phyloP scores from a whole-genome alignment of 179 eudicot genomes.

The Actinidia chinensis region DNA sequence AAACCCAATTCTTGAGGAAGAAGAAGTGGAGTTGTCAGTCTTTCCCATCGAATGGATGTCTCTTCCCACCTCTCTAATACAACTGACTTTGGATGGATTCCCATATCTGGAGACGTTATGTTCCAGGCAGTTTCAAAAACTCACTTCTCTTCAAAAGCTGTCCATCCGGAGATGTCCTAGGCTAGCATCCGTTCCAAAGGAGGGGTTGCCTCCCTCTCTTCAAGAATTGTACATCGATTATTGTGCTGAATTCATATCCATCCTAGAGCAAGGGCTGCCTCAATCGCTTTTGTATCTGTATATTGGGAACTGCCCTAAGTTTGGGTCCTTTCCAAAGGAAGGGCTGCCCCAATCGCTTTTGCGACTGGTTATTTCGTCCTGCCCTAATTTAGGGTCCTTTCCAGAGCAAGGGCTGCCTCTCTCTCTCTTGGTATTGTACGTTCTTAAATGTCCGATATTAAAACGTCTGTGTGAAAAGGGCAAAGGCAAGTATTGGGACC shows the following conservation, averaged over 20 bases:
- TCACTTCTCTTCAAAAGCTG: neutral
- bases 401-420: neutral
- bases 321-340: neutral
- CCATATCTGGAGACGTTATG: neutral
- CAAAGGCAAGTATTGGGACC: neutral
- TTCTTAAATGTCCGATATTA: neutral
- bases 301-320: neutral
- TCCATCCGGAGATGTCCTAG: neutral
- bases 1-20: neutral
- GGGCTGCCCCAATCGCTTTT: neutral
- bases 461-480: neutral
- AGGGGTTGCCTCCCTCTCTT: conserved; percentile 5
- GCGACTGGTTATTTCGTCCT: too few species aligned
- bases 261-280: neutral
- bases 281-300: neutral
- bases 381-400: too few species aligned
- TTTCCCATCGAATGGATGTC: neutral
- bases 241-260: neutral
- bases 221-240: neutral
- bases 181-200: neutral
- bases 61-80: neutral
- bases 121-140: neutral
- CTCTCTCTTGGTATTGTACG: neutral
- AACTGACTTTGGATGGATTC: neutral
- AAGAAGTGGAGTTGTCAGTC: neutral